Evolutionary conservation across 2,329 filamentous ascomycete species (phyloP).

Genomic region (Cladosporium austrohemisphaericum): DNA sequence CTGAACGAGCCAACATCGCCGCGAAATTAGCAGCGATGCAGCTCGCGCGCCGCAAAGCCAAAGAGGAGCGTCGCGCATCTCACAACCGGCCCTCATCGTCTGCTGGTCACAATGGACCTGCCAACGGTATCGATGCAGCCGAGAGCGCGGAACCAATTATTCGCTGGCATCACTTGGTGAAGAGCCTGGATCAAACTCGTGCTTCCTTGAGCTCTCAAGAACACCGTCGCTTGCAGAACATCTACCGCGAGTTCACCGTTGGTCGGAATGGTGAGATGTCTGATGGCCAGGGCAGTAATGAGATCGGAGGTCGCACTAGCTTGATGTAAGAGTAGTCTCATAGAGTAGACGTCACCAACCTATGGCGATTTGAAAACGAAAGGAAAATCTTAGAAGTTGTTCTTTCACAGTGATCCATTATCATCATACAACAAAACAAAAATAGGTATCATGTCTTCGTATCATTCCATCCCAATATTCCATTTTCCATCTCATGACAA

Average conservation of each 20-base stretch:
- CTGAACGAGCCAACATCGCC: slow-evolving; percentile 73
- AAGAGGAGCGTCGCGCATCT: slow-evolving; percentile 44
- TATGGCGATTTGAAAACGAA: too few relatives aligned
- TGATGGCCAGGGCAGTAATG: slow-evolving; percentile 84
- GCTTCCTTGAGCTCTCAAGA: slow-evolving; percentile 81
- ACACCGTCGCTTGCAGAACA: slow-evolving; percentile 66
- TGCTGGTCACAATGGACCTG: slow-evolving; percentile 13
- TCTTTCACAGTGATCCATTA: neutral
- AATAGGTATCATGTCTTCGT: slow-evolving; percentile 9
- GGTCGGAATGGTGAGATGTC: slow-evolving; percentile 93
- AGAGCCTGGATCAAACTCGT: slow-evolving; percentile 71
- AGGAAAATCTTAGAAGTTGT: neutral
- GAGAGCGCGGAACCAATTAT: slow-evolving; percentile 73
- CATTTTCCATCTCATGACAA: neutral
- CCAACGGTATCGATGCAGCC: slow-evolving; percentile 15
- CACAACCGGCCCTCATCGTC: slow-evolving; percentile 19
- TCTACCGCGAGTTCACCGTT: slow-evolving; percentile 90
- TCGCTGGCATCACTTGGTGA: slow-evolving; percentile 75
- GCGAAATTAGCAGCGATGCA: slow-evolving; percentile 81
- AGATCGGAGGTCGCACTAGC: slow-evolving; percentile 87
- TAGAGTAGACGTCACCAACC: too few relatives aligned
- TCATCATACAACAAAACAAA: neutral
- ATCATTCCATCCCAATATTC: neutral
- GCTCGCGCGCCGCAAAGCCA: slow-evolving; percentile 61
- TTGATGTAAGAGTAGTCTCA: slow-evolving; percentile 83